A percentile compares a stretch with the other conserved stretches of the same genome.
phyloP scores from a whole-genome alignment of 345 rosid genomes.

The Eucalyptus sideroxylon region DNA sequence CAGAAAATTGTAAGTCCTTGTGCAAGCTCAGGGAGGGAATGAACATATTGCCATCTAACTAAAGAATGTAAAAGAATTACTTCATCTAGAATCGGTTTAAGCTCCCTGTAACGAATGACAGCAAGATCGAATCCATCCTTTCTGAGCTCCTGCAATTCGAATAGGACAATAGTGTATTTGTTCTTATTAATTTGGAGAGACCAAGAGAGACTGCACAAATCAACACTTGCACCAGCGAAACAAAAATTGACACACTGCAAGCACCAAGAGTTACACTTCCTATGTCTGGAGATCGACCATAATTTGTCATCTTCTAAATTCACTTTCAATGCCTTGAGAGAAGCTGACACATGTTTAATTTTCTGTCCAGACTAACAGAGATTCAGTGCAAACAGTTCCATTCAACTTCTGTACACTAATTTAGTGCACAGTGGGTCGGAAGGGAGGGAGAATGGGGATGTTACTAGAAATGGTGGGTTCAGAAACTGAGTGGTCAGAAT shows the following conservation, averaged over 20 bases:
- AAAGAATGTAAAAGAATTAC: constrained; percentile 11
- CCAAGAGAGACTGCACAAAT: background rate
- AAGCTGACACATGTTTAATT: background rate
- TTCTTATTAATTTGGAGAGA: background rate
- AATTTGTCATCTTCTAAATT: background rate
- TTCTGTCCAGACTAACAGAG: background rate
- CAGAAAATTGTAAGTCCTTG: background rate
- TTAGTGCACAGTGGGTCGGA: background rate
- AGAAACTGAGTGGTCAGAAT: background rate
- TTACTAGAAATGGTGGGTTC: background rate
- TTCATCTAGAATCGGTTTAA: constrained; percentile 92
- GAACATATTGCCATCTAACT: background rate
- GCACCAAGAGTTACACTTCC: background rate
- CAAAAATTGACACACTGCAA: background rate
- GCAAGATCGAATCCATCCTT: constrained; percentile 97
- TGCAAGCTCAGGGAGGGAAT: background rate
- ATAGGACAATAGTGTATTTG: background rate
- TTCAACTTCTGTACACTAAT: background rate
- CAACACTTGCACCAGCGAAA: background rate
- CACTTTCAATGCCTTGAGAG: background rate
- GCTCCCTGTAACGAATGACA: constrained; percentile 72
- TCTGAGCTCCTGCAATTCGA: constrained; percentile 57
- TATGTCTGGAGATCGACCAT: background rate
- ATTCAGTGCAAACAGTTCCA: background rate
- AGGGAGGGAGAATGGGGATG: background rate